Evolutionary conservation across 73 alveolate species (phyloP).

Genomic region (Symbiodinium natans): DNA sequence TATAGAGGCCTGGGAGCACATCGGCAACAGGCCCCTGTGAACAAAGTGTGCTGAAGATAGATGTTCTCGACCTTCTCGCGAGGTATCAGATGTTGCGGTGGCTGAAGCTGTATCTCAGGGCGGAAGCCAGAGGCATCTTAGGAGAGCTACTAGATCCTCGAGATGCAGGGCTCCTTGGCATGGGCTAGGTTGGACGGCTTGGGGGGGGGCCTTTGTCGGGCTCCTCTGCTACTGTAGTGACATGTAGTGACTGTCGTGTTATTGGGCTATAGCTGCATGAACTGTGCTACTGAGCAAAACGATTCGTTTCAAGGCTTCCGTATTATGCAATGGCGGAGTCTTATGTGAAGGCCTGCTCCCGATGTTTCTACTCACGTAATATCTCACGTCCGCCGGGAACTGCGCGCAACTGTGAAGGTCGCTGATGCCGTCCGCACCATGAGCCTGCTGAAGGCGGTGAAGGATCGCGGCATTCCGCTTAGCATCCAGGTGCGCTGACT

Average conservation of each 20-base stretch:
- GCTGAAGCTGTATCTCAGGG: conserved; percentile 55
- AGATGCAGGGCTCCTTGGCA: conserved; percentile 66
- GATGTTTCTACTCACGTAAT: too few species aligned
- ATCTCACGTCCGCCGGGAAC: too few species aligned
- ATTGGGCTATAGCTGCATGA: too few species aligned
- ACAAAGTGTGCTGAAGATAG: too few species aligned
- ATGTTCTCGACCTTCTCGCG: too few species aligned
- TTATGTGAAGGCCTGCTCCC: conserved; percentile 61
- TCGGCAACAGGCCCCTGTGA: conserved; percentile 56
- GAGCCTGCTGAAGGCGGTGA: conserved; percentile 75
- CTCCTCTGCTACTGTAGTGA: not conserved
- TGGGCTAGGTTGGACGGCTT: not conserved
- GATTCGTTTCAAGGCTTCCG: conserved; percentile 58
- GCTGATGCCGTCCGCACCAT: conserved; percentile 80
- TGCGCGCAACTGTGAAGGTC: too few species aligned
- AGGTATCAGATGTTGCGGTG: conserved; percentile 89
- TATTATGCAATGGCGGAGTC: conserved; percentile 84
- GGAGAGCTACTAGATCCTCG: conserved; percentile 79
- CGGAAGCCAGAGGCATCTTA: conserved; percentile 22
- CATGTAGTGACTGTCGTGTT: not conserved
- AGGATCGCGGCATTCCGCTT: conserved; percentile 26
- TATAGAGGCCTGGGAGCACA: conserved; percentile 81
- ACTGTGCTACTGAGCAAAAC: too few species aligned
- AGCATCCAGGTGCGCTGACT: conserved; percentile 7
- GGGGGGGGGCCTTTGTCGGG: not conserved